Conservation (phyloP, 495 filamentous ascomycete species). For the Letharia lupina region DNA sequence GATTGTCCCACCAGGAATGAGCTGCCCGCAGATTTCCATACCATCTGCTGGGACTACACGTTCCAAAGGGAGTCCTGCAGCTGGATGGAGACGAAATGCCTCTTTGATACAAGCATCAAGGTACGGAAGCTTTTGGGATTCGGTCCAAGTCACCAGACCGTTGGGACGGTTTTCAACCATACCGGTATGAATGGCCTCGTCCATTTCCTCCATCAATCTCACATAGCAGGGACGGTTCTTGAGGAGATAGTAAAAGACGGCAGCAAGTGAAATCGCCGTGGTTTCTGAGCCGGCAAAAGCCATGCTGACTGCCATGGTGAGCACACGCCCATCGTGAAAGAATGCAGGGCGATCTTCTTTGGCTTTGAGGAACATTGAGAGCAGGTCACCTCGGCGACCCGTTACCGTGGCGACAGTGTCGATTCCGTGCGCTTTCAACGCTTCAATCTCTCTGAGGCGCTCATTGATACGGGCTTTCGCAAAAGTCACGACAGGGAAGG, state of each 20-base stretch:
- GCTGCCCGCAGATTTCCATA: conserved; percentile 33
- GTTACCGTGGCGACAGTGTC: conserved; percentile 31
- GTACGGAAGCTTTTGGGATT: conserved; percentile 51
- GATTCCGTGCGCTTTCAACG: conserved; percentile 41
- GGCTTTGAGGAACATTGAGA: conserved; percentile 43
- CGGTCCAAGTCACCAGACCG: conserved; percentile 42
- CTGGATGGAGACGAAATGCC: conserved; percentile 55
- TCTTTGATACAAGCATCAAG: conserved; percentile 61
- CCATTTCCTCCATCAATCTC: conserved; percentile 44
- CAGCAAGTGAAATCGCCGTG: conserved; percentile 53
- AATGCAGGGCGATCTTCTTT: conserved; percentile 48
- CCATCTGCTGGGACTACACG: conserved; percentile 36
- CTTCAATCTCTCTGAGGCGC: conserved; percentile 23
- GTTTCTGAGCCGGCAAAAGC: conserved; percentile 58
- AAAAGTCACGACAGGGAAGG: conserved; percentile 54
- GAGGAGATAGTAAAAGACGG: conserved; percentile 59
- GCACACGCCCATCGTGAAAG: conserved; percentile 57
- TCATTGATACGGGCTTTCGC: conserved; percentile 30
- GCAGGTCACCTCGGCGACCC: conserved; percentile 36
- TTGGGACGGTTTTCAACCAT: conserved; percentile 41
- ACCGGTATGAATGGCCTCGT: conserved; percentile 24
- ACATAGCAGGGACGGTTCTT: conserved; percentile 41
- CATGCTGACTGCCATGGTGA: conserved; percentile 60
- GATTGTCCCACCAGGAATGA: conserved; percentile 52
- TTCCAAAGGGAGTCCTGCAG: conserved; percentile 48